Percentiles rank a stretch among this genome's conserved stretches.
Evolutionary conservation across 192 early-diverging fungal species (phyloP).

Genomic region (Geranomyces michiganensis): DNA sequence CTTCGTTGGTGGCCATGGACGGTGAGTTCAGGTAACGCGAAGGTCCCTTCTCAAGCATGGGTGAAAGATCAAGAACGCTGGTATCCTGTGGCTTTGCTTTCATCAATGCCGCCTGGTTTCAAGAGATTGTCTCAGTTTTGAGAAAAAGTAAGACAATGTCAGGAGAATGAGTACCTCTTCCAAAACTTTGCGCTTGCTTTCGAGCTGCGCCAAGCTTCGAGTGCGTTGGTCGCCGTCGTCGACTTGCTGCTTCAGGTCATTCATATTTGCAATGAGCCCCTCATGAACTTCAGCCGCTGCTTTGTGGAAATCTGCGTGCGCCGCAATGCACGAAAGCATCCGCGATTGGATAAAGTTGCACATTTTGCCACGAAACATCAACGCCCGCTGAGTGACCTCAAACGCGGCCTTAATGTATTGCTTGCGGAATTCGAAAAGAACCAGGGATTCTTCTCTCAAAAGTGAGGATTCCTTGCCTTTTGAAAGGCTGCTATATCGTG

Average conservation of each 20-base stretch:
- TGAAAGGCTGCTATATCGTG: conserved; percentile 59
- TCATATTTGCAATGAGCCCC: conserved; percentile 1
- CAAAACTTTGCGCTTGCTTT: conserved; percentile 6
- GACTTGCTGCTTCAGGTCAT: background rate
- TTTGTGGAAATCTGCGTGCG: conserved; percentile 27
- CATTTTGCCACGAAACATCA: conserved; percentile 57
- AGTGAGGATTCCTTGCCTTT: conserved; percentile 69
- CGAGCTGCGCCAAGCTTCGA: background rate
- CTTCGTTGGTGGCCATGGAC: background rate
- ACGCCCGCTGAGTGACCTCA: conserved; percentile 58
- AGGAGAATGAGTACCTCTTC: conserved; percentile 15
- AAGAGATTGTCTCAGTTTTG: background rate
- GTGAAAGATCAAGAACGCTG: background rate
- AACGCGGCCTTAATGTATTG: conserved; percentile 58
- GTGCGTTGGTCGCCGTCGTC: background rate
- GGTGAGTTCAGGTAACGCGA: background rate
- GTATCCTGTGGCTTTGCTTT: conserved; percentile 18
- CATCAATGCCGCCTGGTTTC: background rate
- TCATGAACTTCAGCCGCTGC: background rate
- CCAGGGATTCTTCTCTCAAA: conserved; percentile 70
- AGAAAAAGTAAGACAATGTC: too few species aligned
- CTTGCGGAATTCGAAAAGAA: conserved; percentile 68
- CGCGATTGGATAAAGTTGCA: conserved; percentile 55
- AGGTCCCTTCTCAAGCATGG: background rate
- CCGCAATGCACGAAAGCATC: conserved; percentile 8